Percentiles rank a stretch among this genome's conserved stretches.
These are phyloP conservation scores for Lecanicillium sp. DNA, from an alignment of 2,329 filamentous ascomycete genomes.

Conservation along the genomic window DNA sequence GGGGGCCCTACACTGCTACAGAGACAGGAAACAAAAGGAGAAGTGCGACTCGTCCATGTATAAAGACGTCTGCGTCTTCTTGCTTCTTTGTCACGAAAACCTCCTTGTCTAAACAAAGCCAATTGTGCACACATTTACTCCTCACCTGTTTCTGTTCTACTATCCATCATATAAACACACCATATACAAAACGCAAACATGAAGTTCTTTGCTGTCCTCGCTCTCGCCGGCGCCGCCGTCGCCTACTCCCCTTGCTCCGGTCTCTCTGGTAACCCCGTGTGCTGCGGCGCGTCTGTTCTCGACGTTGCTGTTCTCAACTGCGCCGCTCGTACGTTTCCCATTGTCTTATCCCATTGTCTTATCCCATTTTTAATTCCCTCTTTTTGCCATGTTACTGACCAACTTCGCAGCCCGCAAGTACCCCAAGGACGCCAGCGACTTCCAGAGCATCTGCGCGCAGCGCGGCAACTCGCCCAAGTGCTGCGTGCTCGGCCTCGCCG, in stretches of 20 bases:
- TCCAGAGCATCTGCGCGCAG: not conserved
- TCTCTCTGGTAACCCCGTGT: not conserved
- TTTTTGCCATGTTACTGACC: too few relatives aligned
- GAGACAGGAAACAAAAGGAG: too few relatives aligned
- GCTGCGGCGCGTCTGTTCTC: not conserved
- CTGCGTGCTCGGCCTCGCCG: not conserved
- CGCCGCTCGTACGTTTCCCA: not conserved
- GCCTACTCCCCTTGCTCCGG: not conserved
- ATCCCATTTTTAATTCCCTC: too few relatives aligned
- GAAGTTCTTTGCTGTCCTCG: not conserved
- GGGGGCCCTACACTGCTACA: too few relatives aligned
- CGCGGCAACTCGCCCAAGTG: not conserved
- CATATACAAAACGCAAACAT: too few relatives aligned
- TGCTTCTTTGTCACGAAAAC: not conserved
- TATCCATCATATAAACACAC: too few relatives aligned
- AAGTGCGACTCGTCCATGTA: not conserved
- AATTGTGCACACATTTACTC: not conserved
- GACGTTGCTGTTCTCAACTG: not conserved
- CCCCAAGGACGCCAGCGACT: not conserved
- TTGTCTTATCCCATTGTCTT: too few relatives aligned
- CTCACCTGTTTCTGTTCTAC: too few relatives aligned
- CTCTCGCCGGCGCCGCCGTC: not conserved
- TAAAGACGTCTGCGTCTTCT: not conserved
- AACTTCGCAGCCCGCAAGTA: not conserved
- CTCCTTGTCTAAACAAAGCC: not conserved